Conservation (phyloP, 495 filamentous ascomycete genomes). For the Pseudoneurospora amorphoporcata region DNA sequence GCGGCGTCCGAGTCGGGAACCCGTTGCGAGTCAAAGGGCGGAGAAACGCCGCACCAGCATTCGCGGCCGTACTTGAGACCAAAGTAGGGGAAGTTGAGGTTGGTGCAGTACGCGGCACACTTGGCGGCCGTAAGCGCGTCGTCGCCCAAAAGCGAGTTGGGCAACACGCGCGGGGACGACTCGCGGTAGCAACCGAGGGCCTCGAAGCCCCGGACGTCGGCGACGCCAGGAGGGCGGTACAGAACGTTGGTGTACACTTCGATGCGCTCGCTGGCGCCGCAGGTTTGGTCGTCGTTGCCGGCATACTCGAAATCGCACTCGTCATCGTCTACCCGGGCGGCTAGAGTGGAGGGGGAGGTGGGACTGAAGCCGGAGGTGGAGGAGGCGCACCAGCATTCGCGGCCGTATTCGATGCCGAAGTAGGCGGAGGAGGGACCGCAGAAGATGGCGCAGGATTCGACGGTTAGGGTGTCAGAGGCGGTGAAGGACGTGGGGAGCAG, state of each 20-base stretch:
- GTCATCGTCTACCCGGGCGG: background rate
- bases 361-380: background rate
- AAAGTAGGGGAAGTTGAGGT: conserved; percentile 5
- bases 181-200: conserved; percentile 16
- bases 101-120: conserved; percentile 7
- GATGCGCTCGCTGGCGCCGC: conserved; percentile 25
- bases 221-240: background rate
- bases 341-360: background rate
- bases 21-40: conserved; percentile 1
- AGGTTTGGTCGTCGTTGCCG: conserved; percentile 22
- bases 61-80: conserved; percentile 10
- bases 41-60: conserved; percentile 8
- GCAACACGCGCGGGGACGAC: conserved; percentile 4
- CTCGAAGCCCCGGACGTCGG: background rate
- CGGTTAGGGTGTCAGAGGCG: conserved; percentile 34
- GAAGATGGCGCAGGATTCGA: conserved; percentile 43
- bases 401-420: conserved; percentile 17
- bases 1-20: conserved; percentile 1
- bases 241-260: conserved; percentile 18
- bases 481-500: conserved; percentile 39
- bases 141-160: conserved; percentile 6
- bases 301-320: conserved; percentile 20
- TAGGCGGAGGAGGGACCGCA: conserved; percentile 24
- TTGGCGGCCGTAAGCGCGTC: conserved; percentile 8
- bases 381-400: conserved; percentile 15